Conservation (phyloP, 176 grass and related monocot species). For the Neostapfia colusana region DNA sequence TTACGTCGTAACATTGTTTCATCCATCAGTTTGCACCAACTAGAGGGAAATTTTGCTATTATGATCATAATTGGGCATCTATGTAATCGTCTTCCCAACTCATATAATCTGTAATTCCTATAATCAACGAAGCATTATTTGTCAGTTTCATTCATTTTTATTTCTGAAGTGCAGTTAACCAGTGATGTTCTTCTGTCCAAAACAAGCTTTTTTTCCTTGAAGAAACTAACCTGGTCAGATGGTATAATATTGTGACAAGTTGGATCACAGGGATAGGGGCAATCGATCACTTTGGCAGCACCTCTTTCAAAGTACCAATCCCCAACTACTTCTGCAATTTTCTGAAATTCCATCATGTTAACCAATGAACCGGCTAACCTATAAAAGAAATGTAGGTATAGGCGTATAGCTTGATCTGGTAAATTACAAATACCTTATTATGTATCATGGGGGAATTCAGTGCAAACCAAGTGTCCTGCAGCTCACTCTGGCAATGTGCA, state of each 20-base stretch:
- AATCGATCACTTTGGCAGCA: constrained; percentile 55
- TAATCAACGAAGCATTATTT: background rate
- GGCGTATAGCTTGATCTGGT: background rate
- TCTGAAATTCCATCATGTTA: constrained; percentile 47
- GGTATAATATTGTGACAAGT: constrained; percentile 58
- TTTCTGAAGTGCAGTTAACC: background rate
- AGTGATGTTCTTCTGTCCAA: background rate
- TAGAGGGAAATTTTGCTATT: constrained; percentile 1
- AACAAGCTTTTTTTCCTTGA: background rate
- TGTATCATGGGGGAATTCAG: constrained; percentile 56
- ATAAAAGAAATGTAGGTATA: background rate
- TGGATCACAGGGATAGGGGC: constrained; percentile 70
- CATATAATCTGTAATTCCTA: constrained; percentile 16
- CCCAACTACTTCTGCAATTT: constrained; percentile 70
- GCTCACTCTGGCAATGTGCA: constrained; percentile 86
- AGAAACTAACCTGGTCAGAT: constrained; percentile 43
- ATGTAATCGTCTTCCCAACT: background rate
- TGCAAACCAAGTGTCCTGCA: constrained; percentile 73
- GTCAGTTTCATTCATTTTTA: constrained; percentile 13
- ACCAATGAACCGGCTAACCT: background rate
- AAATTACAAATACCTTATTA: constrained; percentile 51
- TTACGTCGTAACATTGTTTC: constrained; percentile 14
- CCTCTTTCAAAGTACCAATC: constrained; percentile 76
- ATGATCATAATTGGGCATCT: constrained; percentile 4
- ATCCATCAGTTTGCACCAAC: constrained; percentile 13